phyloP scores from a whole-genome alignment of 148 eudicot species.

The Cornus suecica region DNA sequence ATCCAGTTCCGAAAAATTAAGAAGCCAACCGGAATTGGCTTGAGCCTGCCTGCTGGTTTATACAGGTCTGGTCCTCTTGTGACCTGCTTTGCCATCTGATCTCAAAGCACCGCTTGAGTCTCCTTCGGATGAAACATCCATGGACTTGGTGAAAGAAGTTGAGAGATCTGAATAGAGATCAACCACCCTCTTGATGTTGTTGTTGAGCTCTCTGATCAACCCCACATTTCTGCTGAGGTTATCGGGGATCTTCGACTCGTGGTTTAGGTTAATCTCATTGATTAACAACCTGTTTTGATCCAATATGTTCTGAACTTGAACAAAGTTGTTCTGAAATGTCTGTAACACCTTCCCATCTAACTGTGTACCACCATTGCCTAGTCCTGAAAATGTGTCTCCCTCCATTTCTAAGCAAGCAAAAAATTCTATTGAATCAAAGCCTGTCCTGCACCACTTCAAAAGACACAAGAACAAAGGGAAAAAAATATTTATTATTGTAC shows the following conservation, averaged over 20 bases:
- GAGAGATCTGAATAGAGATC: constrained; percentile 78
- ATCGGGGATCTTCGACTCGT: constrained; percentile 69
- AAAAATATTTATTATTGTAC: background rate
- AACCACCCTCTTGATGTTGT: constrained; percentile 71
- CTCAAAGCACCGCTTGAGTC: constrained; percentile 53
- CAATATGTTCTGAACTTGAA: constrained; percentile 68
- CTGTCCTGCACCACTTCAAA: constrained; percentile 21
- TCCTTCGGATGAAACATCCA: constrained; percentile 71
- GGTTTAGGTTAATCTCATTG: constrained; percentile 81
- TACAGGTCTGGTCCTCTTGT: constrained; percentile 55
- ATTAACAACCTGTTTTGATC: constrained; percentile 71
- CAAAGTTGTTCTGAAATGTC: constrained; percentile 67
- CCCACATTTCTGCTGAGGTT: constrained; percentile 75
- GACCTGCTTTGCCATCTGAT: constrained; percentile 48
- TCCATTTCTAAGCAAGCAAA: constrained; percentile 33
- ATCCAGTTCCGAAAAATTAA: too few species aligned
- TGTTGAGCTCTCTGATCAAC: constrained; percentile 73
- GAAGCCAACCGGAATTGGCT: background rate
- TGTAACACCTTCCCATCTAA: constrained; percentile 59
- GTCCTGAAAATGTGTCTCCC: constrained; percentile 62
- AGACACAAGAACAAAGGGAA: constrained; percentile 1
- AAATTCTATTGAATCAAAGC: constrained; percentile 14
- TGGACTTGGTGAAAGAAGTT: constrained; percentile 46
- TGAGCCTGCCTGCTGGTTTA: constrained; percentile 4
- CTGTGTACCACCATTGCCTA: constrained; percentile 50